Evolutionary conservation across 2,329 filamentous ascomycete genomes (phyloP), one percentile per base, ranked within the genome.

Genomic region (Dactylella cylindrospora): DNA sequence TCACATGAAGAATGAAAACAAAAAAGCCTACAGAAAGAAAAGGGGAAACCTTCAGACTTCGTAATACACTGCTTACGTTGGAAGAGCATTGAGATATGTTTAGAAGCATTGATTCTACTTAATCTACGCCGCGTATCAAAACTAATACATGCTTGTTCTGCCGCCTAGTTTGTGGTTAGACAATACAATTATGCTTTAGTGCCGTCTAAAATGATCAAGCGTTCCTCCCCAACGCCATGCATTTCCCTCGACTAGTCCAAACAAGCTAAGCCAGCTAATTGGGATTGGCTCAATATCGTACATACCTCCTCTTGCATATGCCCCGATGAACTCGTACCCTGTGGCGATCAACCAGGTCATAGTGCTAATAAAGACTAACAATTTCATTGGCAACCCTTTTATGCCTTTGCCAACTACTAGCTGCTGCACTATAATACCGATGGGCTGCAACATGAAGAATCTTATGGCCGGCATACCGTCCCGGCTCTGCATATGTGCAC

Each of bases 201-300:
- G 44, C 19, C n/a, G 32, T 33, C 35, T 41, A 10, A 62, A 45
- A 23, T 54, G 57, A 12, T 38, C 12, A 19, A 54, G 12, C 1
- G 38, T 39, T 23, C 57, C 49, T 2, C 26, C 35, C 33, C 45
- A 62, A 10, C 57, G 28, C n/a, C 20, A 62, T 1, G 15, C 49
- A 12, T 13, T 29, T 10, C 57, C 57, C n/a, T 62, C 57, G 12
- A 50, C 43, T 15, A 50, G 22, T 31, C 57, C 57, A 0, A 54
- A 5, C 23, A 47, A 10, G 15, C 57, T 54, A n/a, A 62, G 25
- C 31, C 53, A 62, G 19, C 57, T 62, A 9, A 54, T 29, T 1
- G 57, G 57, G 26, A 62, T 54, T 4, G 57, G 57, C 19, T 62
- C 57, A 12, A 62, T 62, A 54, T 62, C 49, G 26, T 47, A 62